phyloP scores from a whole-genome alignment of 805 yeast species.

The Zygosaccharomyces siamensis region DNA sequence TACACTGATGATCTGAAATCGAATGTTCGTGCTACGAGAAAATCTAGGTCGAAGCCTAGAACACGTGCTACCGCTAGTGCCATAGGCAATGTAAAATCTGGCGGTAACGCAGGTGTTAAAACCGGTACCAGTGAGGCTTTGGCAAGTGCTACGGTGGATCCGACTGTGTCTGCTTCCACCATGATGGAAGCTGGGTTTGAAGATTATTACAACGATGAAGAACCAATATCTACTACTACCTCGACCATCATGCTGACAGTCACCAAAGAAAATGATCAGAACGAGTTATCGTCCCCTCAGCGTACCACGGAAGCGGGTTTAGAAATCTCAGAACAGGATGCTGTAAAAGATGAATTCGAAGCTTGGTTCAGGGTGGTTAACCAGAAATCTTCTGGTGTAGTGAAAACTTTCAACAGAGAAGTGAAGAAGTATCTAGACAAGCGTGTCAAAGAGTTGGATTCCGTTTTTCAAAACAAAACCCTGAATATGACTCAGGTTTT shows the following conservation, averaged over 20 bases:
- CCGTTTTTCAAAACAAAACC: conserved; percentile 34
- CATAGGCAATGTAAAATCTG: neutral
- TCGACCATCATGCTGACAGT: conserved; percentile 21
- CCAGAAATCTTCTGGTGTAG: conserved; percentile 38
- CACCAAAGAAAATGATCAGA: conserved; percentile 11
- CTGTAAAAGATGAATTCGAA: conserved; percentile 35
- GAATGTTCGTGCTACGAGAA: neutral
- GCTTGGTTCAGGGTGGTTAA: conserved; percentile 37
- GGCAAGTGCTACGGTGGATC: neutral
- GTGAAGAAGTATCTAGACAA: conserved; percentile 30
- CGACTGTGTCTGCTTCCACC: neutral
- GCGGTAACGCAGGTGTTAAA: conserved; percentile 1
- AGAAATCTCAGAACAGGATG: conserved; percentile 21
- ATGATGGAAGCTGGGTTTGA: conserved; percentile 6
- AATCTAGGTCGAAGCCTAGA: neutral
- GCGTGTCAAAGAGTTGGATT: conserved; percentile 28
- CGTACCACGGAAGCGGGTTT: conserved; percentile 10
- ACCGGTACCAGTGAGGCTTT: neutral
- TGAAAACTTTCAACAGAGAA: conserved; percentile 38
- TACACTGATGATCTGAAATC: neutral
- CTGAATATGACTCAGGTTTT: conserved; percentile 31
- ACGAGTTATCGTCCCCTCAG: conserved; percentile 8
- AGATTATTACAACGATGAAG: conserved; percentile 10
- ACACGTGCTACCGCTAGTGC: conserved; percentile 1
- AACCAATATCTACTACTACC: conserved; percentile 17